A percentile compares a stretch with the other conserved stretches of the same genome.
These are phyloP conservation scores for Tetrahymena elliotti DNA, from an alignment of 73 alveolate species.

Conservation along the genomic window DNA sequence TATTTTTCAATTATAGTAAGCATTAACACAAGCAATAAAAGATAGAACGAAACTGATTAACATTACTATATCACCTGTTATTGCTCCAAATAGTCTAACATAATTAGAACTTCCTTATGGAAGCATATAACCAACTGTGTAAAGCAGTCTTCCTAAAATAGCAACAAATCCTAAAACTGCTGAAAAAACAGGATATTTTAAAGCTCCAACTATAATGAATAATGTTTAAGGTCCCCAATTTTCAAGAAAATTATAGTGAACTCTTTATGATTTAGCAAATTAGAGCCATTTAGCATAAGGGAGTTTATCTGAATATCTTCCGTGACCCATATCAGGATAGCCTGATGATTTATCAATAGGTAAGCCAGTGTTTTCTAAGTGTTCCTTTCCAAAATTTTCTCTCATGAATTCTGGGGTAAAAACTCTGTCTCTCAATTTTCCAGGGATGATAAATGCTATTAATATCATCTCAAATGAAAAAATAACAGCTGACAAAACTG, in stretches of 20 bases:
- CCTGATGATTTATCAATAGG: slow-evolving; percentile 10
- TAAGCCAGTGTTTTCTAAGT: slow-evolving; percentile 20
- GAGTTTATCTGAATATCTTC: slow-evolving; percentile 38
- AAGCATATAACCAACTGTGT: background rate
- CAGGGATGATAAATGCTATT: background rate
- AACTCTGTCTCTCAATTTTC: slow-evolving; percentile 8
- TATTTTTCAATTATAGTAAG: background rate
- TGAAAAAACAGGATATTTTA: background rate
- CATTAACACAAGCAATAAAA: background rate
- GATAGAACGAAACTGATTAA: background rate
- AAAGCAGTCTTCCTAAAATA: background rate
- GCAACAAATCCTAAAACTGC: background rate
- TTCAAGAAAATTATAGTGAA: slow-evolving; percentile 41
- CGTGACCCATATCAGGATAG: slow-evolving; percentile 59
- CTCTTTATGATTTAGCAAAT: slow-evolving; percentile 33
- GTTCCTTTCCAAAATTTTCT: slow-evolving; percentile 13
- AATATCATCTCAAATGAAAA: background rate
- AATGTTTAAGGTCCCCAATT: background rate
- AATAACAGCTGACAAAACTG: background rate
- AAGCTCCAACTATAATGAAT: background rate
- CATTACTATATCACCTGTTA: background rate
- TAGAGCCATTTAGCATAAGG: slow-evolving; percentile 41
- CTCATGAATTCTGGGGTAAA: slow-evolving; percentile 30
- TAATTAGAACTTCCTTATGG: background rate
- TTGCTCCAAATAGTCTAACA: background rate